phyloP scores from a whole-genome alignment of 176 grass and related monocot genomes.

The Raddia distichophylla region DNA sequence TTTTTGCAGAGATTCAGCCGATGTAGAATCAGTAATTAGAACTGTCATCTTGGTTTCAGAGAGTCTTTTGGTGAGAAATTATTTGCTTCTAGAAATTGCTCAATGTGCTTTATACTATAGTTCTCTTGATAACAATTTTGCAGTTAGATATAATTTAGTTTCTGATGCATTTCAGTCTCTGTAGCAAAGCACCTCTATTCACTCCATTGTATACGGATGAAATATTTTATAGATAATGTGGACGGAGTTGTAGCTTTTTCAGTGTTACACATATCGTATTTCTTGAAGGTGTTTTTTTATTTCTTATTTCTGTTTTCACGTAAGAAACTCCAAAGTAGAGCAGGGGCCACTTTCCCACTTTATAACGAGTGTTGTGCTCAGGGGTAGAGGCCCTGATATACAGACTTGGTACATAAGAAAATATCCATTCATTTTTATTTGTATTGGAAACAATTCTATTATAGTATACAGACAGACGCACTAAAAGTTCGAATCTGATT shows the following conservation, averaged over 20 bases:
- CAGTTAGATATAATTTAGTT: too few relatives aligned
- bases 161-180: too few relatives aligned
- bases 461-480: neutral
- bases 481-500: neutral
- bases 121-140: neutral
- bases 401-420: neutral
- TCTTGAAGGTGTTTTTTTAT: too few relatives aligned
- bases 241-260: too few relatives aligned
- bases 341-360: neutral
- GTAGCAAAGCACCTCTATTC: too few relatives aligned
- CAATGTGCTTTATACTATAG: conserved; percentile 1
- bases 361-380: too few relatives aligned
- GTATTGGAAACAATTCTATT: neutral
- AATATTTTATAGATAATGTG: too few relatives aligned
- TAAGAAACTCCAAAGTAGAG: conserved; percentile 6
- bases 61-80: conserved; percentile 76
- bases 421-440: conserved; percentile 15
- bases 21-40: conserved; percentile 64
- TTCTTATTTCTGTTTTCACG: too few relatives aligned
- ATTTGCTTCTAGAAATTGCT: conserved; percentile 17
- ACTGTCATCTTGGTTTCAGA: conserved; percentile 91
- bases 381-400: too few relatives aligned
- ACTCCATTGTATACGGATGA: too few relatives aligned
- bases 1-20: conserved; percentile 67
- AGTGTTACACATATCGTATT: too few relatives aligned